These are phyloP conservation scores for Pterulicium gracile DNA, from an alignment of 1,284 basidiomycete species.

Conservation along the genomic window DNA sequence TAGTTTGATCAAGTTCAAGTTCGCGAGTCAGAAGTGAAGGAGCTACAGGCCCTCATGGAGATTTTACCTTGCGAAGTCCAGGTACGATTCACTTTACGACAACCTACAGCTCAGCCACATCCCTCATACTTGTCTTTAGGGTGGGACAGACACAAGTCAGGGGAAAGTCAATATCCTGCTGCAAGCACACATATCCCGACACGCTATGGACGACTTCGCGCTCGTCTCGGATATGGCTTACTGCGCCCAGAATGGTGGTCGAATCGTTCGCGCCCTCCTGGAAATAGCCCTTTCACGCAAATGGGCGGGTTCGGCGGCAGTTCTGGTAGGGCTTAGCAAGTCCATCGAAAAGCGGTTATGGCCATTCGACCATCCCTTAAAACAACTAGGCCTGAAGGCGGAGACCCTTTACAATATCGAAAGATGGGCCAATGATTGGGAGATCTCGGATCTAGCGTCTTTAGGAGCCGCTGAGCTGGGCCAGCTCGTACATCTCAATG, in stretches of 20 bases:
- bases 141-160: conserved; percentile 59
- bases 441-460: conserved; percentile 68
- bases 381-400: conserved; percentile 68
- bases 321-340: conserved; percentile 89
- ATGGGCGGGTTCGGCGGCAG: conserved; percentile 77
- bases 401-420: conserved; percentile 78
- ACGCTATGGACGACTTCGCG: conserved; percentile 88
- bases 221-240: conserved; percentile 94
- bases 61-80: conserved; percentile 72
- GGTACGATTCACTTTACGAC: conserved; percentile 30
- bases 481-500: conserved; percentile 80
- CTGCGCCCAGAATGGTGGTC: conserved; percentile 87
- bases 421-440: conserved; percentile 78
- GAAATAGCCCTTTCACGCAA: conserved; percentile 91
- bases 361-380: conserved; percentile 92
- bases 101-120: background rate
- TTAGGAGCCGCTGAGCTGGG: conserved; percentile 74
- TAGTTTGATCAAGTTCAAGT: conserved; percentile 94
- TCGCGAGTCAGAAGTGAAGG: conserved; percentile 82
- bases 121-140: conserved; percentile 33
- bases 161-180: conserved; percentile 94
- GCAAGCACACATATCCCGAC: conserved; percentile 82
- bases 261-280: conserved; percentile 87
- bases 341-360: conserved; percentile 88
- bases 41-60: conserved; percentile 68